Percentiles rank a stretch among this genome's conserved stretches.
These are phyloP conservation scores for Mycena crocata DNA, from an alignment of 768 basidiomycete genomes.

Conservation along the genomic window DNA sequence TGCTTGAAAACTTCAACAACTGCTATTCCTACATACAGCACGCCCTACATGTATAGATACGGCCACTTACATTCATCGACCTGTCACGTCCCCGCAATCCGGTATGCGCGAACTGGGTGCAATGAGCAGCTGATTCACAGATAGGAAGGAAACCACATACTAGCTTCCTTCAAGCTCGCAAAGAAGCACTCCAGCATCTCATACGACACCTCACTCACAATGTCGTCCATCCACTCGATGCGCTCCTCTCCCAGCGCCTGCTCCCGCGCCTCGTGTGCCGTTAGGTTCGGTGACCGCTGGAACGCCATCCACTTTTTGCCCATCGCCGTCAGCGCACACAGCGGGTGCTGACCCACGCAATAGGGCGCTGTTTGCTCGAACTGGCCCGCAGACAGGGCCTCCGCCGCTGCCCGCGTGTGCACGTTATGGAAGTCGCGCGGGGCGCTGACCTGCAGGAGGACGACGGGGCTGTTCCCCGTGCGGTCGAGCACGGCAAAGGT, in stretches of 20 bases:
- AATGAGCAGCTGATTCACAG: background rate
- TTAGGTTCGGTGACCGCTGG: conserved; percentile 24
- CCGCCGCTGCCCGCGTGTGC: conserved; percentile 26
- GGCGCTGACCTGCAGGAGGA: conserved; percentile 32
- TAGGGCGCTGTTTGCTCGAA: conserved; percentile 34
- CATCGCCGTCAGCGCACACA: conserved; percentile 32
- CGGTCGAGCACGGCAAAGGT: conserved; percentile 26
- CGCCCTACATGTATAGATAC: no score
- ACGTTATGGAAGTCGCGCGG: conserved; percentile 27
- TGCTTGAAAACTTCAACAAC: no score
- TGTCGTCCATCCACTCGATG: conserved; percentile 35
- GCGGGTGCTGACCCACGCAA: conserved; percentile 17
- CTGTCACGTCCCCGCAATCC: background rate
- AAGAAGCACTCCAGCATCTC: conserved; percentile 33
- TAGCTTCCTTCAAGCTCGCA: conserved; percentile 16
- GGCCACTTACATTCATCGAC: no score
- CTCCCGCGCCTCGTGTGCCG: conserved; percentile 25
- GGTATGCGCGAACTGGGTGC: conserved; percentile 20
- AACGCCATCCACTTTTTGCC: conserved; percentile 32
- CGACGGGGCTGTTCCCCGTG: conserved; percentile 20
- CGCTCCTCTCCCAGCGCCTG: conserved; percentile 23
- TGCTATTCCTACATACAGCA: no score
- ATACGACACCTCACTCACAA: conserved; percentile 31
- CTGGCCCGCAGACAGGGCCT: conserved; percentile 18
- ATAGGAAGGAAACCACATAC: background rate